Evolutionary conservation across 805 yeast species (phyloP), one percentile per base, ranked within the genome.

Genomic region (Myxozyma vanderwaltii): DNA sequence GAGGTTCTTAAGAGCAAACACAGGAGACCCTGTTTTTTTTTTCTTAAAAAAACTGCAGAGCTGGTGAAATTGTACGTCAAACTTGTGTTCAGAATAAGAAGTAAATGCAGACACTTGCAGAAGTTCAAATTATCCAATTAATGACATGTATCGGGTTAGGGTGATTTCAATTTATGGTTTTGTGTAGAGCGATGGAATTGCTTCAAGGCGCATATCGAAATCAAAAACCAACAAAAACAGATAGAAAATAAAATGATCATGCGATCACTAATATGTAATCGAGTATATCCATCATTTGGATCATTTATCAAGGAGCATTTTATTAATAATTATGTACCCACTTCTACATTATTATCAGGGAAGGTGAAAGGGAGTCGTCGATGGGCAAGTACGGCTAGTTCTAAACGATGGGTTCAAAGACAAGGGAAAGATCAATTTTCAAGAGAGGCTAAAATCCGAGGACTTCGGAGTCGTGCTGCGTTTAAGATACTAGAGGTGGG

Each of bases 381-480:
- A 19, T n/a, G 35, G 29, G 47, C 56, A 7, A 58, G 55, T 36
- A 48, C 54, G 2, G 49, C 58, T 4, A 60, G 65, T 33, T 86
- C 91, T 0, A 75, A 75, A 24, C 74, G 86, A 65, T 92, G 98
- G 97, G 72, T 89, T 1, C 76, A 82, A 26, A 79, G 98, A 55
- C 92, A 88, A 62, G 70, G 75, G 19, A 76, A 74, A 8, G 98
- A 92, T 70, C 75, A 67, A 26, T 90, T 78, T 72, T 80, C 91
- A 2, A 77, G 81, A 56, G 85, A 85, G 64, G 92, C 97, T 2
- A 82, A 81, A 65, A 74, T 75, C 3, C 78, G 80, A 45, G 81
- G 87, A 51, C 82, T 82, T 66, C 79, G 85, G 67, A 90, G 97
- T 1, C 74, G 99, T 46, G 99, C 99, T 0, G 97, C 97, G 0